These are phyloP conservation scores for Cyberlindnera bimundalis DNA, from an alignment of 805 yeast species.

Conservation along the genomic window DNA sequence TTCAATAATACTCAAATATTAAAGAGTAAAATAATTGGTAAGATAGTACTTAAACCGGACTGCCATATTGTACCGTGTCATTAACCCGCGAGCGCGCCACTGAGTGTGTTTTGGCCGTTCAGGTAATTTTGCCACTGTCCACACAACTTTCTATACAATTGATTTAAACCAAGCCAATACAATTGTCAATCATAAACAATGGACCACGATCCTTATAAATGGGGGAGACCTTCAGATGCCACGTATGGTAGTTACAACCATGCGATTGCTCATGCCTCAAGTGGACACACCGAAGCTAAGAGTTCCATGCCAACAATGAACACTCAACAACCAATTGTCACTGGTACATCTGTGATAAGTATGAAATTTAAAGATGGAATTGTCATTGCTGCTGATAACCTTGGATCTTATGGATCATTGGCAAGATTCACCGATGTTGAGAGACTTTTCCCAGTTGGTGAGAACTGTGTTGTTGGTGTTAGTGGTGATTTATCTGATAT, in stretches of 20 bases:
- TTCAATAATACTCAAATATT: too few species aligned
- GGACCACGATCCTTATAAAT: conserved; percentile 92
- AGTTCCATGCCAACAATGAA: conserved; percentile 62
- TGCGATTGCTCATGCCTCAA: conserved; percentile 52
- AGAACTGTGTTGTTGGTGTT: conserved; percentile 83
- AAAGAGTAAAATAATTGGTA: too few species aligned
- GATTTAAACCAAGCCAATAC: too few species aligned
- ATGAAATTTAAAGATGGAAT: conserved; percentile 89
- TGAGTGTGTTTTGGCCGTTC: too few species aligned
- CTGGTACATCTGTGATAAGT: conserved; percentile 94
- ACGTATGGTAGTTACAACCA: conserved; percentile 80
- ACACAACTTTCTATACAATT: not conserved
- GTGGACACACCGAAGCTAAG: conserved; percentile 4
- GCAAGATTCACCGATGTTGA: conserved; percentile 83
- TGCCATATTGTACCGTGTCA: not conserved
- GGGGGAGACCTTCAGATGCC: conserved; percentile 93
- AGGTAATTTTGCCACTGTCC: conserved; percentile 9
- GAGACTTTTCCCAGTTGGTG: conserved; percentile 81
- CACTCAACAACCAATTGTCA: conserved; percentile 92
- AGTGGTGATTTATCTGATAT: conserved; percentile 94
- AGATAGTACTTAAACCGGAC: not conserved
- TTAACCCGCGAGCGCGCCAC: not conserved
- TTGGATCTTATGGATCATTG: conserved; percentile 91
- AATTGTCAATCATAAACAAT: too few species aligned
- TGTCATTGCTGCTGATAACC: conserved; percentile 90